A percentile compares a stretch with the other conserved stretches of the same genome.
phyloP scores from a whole-genome alignment of 2,329 filamentous ascomycete genomes.

The Arthrobotrys megalospora region DNA sequence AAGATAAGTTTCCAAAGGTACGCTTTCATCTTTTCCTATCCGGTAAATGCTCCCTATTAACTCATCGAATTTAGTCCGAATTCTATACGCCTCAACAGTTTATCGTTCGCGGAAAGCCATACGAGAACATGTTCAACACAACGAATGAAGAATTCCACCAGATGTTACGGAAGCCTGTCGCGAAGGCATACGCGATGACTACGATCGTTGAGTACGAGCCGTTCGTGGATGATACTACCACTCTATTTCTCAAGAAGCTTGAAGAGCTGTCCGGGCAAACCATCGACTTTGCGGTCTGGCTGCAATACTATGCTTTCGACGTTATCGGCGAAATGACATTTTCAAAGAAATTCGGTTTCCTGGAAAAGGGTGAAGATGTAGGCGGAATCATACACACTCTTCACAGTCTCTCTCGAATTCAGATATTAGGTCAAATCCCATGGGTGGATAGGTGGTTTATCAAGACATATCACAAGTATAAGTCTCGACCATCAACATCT shows the following conservation, averaged over 20 bases:
- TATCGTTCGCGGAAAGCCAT: constrained; percentile 76
- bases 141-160: constrained; percentile 82
- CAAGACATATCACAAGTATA: constrained; percentile 48
- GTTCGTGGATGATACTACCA: constrained; percentile 81
- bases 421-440: constrained; percentile 52
- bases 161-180: constrained; percentile 81
- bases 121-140: constrained; percentile 83
- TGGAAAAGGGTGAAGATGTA: constrained; percentile 66
- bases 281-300: constrained; percentile 63
- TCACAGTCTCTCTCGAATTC: constrained; percentile 57
- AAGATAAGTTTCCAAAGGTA: constrained; percentile 85
- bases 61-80: constrained; percentile 73
- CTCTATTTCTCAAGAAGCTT: constrained; percentile 37
- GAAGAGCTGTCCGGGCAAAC: constrained; percentile 65
- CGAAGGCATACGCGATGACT: constrained; percentile 83
- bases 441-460: constrained; percentile 54
- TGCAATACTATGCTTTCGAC: constrained; percentile 66
- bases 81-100: constrained; percentile 86
- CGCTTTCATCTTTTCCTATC: constrained; percentile 1
- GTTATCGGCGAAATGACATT: constrained; percentile 67
- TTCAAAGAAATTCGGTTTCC: constrained; percentile 66
- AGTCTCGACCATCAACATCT: constrained; percentile 35
- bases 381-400: constrained; percentile 65
- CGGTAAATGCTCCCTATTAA: background rate
- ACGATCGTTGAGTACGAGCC: constrained; percentile 84